A percentile compares a stretch with the other conserved stretches of the same genome.
These are phyloP conservation scores for Vicia villosa DNA, from an alignment of 306 rosid species.

Conservation along the genomic window DNA sequence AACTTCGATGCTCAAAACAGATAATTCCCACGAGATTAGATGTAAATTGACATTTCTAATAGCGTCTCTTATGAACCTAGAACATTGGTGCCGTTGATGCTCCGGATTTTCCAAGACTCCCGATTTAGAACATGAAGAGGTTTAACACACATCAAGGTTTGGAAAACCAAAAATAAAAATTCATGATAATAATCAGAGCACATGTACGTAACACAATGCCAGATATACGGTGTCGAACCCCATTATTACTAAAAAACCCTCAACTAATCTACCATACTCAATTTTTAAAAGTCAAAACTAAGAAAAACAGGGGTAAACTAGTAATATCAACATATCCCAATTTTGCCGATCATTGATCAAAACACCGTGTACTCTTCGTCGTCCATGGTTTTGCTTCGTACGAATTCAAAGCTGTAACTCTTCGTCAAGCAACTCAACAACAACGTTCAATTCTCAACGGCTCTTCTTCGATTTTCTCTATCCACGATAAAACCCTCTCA, in stretches of 20 bases:
- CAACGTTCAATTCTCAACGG: slow-evolving; percentile 39
- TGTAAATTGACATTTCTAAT: too few relatives aligned
- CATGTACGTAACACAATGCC: slow-evolving; percentile 42
- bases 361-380: slow-evolving; percentile 75
- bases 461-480: slow-evolving; percentile 34
- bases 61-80: too few relatives aligned
- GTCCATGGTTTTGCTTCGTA: slow-evolving; percentile 72
- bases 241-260: slow-evolving; percentile 35
- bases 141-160: too few relatives aligned
- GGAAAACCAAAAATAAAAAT: too few relatives aligned
- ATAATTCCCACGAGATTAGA: too few relatives aligned
- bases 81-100: too few relatives aligned
- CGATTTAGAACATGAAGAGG: too few relatives aligned
- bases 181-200: slow-evolving; percentile 35
- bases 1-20: too few relatives aligned
- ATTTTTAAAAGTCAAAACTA: neutral
- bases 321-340: slow-evolving; percentile 47
- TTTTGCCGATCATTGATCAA: slow-evolving; percentile 72
- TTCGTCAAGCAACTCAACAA: slow-evolving; percentile 37
- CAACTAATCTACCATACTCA: neutral
- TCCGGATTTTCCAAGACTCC: too few relatives aligned
- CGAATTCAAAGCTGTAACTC: slow-evolving; percentile 72
- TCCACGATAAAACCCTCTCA: slow-evolving; percentile 31
- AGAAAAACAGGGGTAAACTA: slow-evolving; percentile 43
- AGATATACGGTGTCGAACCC: slow-evolving; percentile 33